Base-by-base conservation (phyloP, 139 green algal species). In the Chlamydomonas incerta region DNA sequence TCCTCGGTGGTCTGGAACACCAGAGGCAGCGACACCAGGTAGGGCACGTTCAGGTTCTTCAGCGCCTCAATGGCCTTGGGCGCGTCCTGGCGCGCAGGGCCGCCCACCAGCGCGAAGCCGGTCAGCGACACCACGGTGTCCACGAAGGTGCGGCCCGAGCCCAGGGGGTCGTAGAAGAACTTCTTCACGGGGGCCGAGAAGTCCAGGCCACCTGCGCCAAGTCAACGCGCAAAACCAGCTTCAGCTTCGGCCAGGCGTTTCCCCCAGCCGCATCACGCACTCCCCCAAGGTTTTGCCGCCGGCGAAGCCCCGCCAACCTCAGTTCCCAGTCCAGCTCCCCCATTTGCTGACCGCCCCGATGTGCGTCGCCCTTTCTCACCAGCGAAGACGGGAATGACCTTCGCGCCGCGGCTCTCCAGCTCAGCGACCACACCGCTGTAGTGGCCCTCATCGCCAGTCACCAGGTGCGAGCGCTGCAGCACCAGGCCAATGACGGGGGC, bases 1-100 rank as follows among this genome's bases (percentile, higher is more conserved):
- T 99, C 98, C 91, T 99, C 97, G 2, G 98, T 99, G 71, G 98
- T 99, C 95, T 99, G 98, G 96, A 99, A 99, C 6, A 99, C 97
- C 84, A 99, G 93, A 3, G 98, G 98, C 74, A 99, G 94, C 20
- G 95, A 97, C 47, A 98, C 95, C 86, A 99, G 92, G 96, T 99
- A 99, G 5, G 98, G 98, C 82, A 99, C 98, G 87, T 99, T 96
- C 66, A 99, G 95, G 75, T 94, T 89, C 89, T 96, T 98, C 57
- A 99, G 94, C 0, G 97, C 96, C 87, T 98, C 93, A 67, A 99
- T 93, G 24, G 98, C 98, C 93, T 98, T 99, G 86, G 98, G 98
- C 21, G 98, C 98, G 86, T 99, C 98, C 93, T 88, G 82, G n/a
- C 88, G 81, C 1, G 88, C 88, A 28, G 88, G 88, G 63, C 97